Evolutionary conservation across 768 basidiomycete genomes (phyloP).

Genomic region (Trametes maxima): DNA sequence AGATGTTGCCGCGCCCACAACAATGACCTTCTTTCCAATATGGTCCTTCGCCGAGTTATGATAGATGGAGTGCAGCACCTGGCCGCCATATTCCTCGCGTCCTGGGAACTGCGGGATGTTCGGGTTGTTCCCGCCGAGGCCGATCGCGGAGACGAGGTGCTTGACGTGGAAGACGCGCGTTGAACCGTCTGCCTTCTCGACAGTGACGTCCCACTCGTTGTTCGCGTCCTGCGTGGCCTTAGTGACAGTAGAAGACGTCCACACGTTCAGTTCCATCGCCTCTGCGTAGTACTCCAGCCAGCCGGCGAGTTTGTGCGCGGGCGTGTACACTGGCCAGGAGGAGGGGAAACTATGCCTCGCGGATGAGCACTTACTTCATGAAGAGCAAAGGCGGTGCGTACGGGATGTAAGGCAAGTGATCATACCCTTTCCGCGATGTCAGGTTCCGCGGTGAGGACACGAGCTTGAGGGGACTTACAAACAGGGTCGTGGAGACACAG

Average conservation of each 20-base stretch:
- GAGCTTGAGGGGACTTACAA: conserved; percentile 45
- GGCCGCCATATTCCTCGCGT: conserved; percentile 63
- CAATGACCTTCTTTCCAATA: conserved; percentile 68
- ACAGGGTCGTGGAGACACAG: conserved; percentile 69
- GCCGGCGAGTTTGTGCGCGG: conserved; percentile 63
- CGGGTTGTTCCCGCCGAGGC: conserved; percentile 41
- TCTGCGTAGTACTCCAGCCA: conserved; percentile 70
- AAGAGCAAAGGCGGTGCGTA: conserved; percentile 30
- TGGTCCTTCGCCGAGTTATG: conserved; percentile 60
- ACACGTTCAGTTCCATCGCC: conserved; percentile 61
- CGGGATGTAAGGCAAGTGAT: conserved; percentile 59
- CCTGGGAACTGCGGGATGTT: conserved; percentile 39
- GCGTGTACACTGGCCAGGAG: conserved; percentile 60
- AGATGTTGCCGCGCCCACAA: conserved; percentile 69
- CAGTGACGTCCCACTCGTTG: conserved; percentile 34
- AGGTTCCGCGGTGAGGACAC: background rate
- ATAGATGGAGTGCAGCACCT: conserved; percentile 58
- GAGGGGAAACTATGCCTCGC: conserved; percentile 49
- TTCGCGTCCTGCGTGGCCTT: conserved; percentile 26
- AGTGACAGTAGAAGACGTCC: conserved; percentile 49
- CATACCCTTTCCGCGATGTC: conserved; percentile 38
- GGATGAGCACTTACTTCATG: background rate
- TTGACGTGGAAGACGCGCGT: conserved; percentile 32
- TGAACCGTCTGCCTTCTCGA: conserved; percentile 39
- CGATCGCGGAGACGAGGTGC: conserved; percentile 45